Conservation (phyloP, 2,329 filamentous ascomycete genomes). For the Penicillium sp. region DNA sequence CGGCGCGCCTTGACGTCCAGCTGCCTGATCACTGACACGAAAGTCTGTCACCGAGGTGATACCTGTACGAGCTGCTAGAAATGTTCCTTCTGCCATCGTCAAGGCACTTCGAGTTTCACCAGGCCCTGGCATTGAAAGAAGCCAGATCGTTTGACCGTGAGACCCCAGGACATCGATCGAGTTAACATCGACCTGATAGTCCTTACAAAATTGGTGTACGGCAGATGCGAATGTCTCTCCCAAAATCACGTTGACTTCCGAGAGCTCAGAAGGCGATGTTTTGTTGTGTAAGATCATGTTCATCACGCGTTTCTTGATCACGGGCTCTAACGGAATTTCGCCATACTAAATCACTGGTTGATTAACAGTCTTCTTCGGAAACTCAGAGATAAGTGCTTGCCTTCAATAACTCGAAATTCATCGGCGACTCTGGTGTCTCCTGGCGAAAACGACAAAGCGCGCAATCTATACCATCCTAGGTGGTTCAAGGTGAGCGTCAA, state of each 20-base stretch:
- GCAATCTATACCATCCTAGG: conserved; percentile 57
- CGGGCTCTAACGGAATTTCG: conserved; percentile 55
- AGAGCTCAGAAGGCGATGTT: conserved; percentile 56
- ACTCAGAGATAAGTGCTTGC: conserved; percentile 7
- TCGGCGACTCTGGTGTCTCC: conserved; percentile 50
- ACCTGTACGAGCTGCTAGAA: conserved; percentile 58
- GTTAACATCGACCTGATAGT: conserved; percentile 45
- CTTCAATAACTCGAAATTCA: conserved; percentile 57
- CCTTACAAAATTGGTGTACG: conserved; percentile 52
- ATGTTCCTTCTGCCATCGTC: conserved; percentile 59
- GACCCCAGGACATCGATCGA: conserved; percentile 58
- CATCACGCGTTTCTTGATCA: conserved; percentile 59
- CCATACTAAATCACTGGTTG: conserved; percentile 46
- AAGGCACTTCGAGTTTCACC: conserved; percentile 52
- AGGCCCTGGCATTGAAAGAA: conserved; percentile 54
- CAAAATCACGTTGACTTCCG: conserved; percentile 59
- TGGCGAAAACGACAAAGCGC: conserved; percentile 60
- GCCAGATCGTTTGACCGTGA: conserved; percentile 62
- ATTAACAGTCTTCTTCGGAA: background rate
- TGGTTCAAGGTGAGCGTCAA: background rate
- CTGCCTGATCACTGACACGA: conserved; percentile 56
- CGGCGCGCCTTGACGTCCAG: conserved; percentile 57
- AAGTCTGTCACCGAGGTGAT: conserved; percentile 63
- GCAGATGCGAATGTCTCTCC: conserved; percentile 59
- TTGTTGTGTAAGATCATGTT: conserved; percentile 57